Evolutionary conservation across 768 basidiomycete species (phyloP), one percentile per base, ranked within the genome.

Genomic region (Naganishia antarctica): DNA sequence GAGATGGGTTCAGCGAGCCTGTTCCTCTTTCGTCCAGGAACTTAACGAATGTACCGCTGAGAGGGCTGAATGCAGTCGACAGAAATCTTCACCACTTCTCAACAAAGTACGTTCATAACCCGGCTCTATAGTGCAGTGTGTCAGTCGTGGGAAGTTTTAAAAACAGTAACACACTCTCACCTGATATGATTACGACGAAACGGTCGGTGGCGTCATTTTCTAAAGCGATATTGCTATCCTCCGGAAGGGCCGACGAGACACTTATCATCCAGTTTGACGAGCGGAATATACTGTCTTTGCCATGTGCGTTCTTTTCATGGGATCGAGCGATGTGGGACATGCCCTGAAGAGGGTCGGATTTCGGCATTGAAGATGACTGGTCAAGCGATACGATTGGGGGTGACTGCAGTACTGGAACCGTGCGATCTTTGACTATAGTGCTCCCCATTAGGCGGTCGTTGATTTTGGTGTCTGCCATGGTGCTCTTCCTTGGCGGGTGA

Each of bases 201-300:
- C 23, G 4, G 18, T 41, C 23, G 1, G 21, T 13, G n/a, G 1
- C n/a, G 21, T 11, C 34, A 18, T 23, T 6, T 23, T 40, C 23
- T 25, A 6, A 13, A 57, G 34, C 31, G 2, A 23, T 26, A n/a
- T 37, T 26, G 13, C 37, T 40, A 7, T 29, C 53, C 32, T 57
- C 34, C 8, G 18, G 34, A 3, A 57, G 21, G 4, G 34, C 53
- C 23, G 34, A 23, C 2, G 53, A 57, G 3, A 57, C 53, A 23
- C 53, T 57, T 8, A 57, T 40, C 53, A 57, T 37, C 53, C 53
- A 57, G 23, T 34, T 57, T 3, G 32, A 12, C 11, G 31, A 57
- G 21, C 25, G n/a, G 37, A 57, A 41, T 23, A 25, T 26, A 16
- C 37, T 12, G n/a, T 25, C 32, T 8, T 40, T 21, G 15, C 37